Conservation (phyloP, 306 rosid species). For the Astragalus glycyphyllos region DNA sequence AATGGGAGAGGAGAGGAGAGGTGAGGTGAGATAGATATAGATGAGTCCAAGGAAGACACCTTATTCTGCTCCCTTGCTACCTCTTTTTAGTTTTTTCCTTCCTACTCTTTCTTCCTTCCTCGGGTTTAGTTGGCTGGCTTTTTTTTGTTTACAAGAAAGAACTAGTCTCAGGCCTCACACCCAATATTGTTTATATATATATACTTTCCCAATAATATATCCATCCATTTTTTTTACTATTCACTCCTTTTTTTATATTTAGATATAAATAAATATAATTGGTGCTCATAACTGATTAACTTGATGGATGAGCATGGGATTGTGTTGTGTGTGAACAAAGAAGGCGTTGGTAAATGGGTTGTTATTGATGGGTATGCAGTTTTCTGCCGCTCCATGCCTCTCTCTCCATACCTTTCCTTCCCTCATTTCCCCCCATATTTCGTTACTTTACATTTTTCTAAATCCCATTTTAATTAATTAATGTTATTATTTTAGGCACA, state of each 20-base stretch:
- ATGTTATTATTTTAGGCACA: not conserved
- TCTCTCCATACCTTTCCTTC: conserved; percentile 44
- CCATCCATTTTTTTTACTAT: not conserved
- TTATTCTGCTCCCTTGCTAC: conserved; percentile 53
- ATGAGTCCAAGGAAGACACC: conserved; percentile 79
- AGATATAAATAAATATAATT: not conserved
- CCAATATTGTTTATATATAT: conserved; percentile 20
- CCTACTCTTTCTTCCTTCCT: conserved; percentile 37
- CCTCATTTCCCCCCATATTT: not conserved
- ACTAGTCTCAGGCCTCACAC: conserved; percentile 40
- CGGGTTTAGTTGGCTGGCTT: conserved; percentile 62
- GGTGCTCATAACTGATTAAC: not conserved
- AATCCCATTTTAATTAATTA: not conserved
- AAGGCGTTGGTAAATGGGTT: conserved; percentile 45
- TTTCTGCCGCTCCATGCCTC: conserved; percentile 66
- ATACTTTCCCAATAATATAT: conserved; percentile 25
- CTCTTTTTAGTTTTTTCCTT: not conserved
- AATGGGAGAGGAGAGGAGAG: conserved; percentile 42
- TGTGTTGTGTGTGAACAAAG: conserved; percentile 32
- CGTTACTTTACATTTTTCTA: not conserved
- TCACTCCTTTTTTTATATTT: too few species aligned
- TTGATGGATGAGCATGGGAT: conserved; percentile 13
- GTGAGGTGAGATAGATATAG: conserved; percentile 43
- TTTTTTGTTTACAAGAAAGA: conserved; percentile 16
- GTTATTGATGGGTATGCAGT: conserved; percentile 53